Evolutionary conservation across 805 yeast species (phyloP).

Genomic region (Yarrowia porcina): DNA sequence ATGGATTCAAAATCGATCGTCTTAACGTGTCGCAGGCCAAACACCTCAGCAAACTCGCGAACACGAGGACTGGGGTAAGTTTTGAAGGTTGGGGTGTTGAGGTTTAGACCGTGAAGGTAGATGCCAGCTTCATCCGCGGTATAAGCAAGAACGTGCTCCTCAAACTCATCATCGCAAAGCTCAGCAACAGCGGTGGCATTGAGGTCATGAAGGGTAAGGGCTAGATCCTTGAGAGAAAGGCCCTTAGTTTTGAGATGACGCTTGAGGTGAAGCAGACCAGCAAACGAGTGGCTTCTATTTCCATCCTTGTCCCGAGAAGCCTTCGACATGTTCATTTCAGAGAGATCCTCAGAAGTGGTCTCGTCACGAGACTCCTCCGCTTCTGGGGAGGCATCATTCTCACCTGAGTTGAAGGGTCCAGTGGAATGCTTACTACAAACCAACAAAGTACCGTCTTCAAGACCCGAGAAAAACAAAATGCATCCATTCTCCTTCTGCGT

Average conservation of each 20-base stretch:
- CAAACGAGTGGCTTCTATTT: slow-evolving; percentile 65
- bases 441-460: slow-evolving; percentile 68
- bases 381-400: slow-evolving; percentile 25
- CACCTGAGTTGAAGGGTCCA: slow-evolving; percentile 52
- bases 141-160: slow-evolving; percentile 87
- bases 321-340: neutral
- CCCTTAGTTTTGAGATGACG: slow-evolving; percentile 49
- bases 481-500: slow-evolving; percentile 93
- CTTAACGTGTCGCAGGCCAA: slow-evolving; percentile 58
- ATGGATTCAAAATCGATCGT: slow-evolving; percentile 46
- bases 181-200: slow-evolving; percentile 87
- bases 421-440: slow-evolving; percentile 92
- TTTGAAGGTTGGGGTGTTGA: slow-evolving; percentile 57
- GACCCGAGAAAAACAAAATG: slow-evolving; percentile 76
- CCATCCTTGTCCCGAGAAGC: neutral
- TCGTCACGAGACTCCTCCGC: slow-evolving; percentile 30
- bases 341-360: neutral
- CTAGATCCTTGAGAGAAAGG: slow-evolving; percentile 51
- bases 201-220: slow-evolving; percentile 46
- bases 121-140: slow-evolving; percentile 66
- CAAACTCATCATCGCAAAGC: slow-evolving; percentile 86
- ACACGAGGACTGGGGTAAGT: slow-evolving; percentile 67
- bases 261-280: slow-evolving; percentile 60
- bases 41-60: slow-evolving; percentile 53
- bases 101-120: slow-evolving; percentile 84